Evolutionary conservation across 2,329 filamentous ascomycete genomes (phyloP), one percentile per base, ranked within the genome.

Genomic region (Dothideomycetes sp.): DNA sequence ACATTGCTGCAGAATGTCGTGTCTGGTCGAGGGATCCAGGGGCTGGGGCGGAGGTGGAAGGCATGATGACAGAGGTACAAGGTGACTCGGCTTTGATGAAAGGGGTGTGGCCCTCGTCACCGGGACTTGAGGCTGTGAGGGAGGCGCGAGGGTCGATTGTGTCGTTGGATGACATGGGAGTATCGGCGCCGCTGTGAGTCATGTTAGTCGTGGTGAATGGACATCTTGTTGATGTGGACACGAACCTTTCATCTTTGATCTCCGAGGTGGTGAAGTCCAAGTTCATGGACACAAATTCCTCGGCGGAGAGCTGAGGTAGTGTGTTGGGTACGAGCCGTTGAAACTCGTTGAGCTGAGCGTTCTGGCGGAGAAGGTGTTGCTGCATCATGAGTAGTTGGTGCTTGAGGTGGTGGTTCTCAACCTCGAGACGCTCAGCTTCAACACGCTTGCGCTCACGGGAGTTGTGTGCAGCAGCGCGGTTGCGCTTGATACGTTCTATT

Each of bases 1-100:
- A 95, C 89, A 95, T 81, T 88, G 76, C 91, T 75, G 91, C 91
- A 96, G 91, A 88, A 94, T 93, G 88, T 95, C 95, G 91, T 95
- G 88, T 91, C 91, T 77, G 69, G 75, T 93, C 85, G 78, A 84
- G 74, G 43, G 39, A 36, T 33, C 36, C 37, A 36, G 36, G n/a
- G 11, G 11, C 11, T 17, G 14, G 9, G n/a, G 10, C 32, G 37
- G 29, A 31, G 32, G 31, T 3, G 39, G 29, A 19, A 24, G 37
- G 41, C 32, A 42, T 38, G 27, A 29, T 35, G 31, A 32, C 33
- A 31, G 40, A 37, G 19, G 41, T 32, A 14, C 40, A 40, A 34
- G 37, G 41, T 30, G 42, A 44, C 41, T 46, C 47, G 40, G 41
- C 43, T 41, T 51, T 52, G 40, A 49, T 37, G 33, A 42, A 46